phyloP scores from a whole-genome alignment of 1,284 basidiomycete species.

The Apiotrichum laibachii region DNA sequence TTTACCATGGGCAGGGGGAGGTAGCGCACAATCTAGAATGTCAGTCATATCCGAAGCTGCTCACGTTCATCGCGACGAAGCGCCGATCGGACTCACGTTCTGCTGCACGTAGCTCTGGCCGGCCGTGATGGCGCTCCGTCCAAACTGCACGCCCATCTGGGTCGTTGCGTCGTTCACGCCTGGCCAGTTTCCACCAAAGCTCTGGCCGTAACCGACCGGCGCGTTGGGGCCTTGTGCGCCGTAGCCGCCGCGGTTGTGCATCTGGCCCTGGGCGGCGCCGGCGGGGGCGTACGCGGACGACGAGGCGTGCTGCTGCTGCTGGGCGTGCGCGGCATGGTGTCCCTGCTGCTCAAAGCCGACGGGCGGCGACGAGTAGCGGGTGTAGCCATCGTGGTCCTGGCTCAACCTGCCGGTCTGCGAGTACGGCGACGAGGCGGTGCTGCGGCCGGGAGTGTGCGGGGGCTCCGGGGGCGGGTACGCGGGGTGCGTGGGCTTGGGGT shows the following conservation, averaged over 20 bases:
- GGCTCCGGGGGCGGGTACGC: conserved; percentile 81
- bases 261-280: not conserved
- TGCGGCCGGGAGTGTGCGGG: conserved; percentile 64
- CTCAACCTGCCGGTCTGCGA: conserved; percentile 53
- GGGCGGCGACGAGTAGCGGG: conserved; percentile 50
- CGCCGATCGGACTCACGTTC: conserved; percentile 62
- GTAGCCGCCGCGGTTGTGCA: conserved; percentile 8
- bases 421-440: conserved; percentile 45
- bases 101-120: conserved; percentile 95
- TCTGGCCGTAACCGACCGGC: conserved; percentile 16
- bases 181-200: conserved; percentile 29
- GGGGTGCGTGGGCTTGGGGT: conserved; percentile 85
- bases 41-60: conserved; percentile 4
- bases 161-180: conserved; percentile 85
- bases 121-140: conserved; percentile 83
- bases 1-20: conserved; percentile 77
- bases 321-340: conserved; percentile 11
- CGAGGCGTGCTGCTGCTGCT: conserved; percentile 1
- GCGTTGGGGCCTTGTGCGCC: conserved; percentile 14
- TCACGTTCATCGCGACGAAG: not conserved
- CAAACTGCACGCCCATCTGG: conserved; percentile 94
- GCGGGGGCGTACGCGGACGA: conserved; percentile 10
- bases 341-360: conserved; percentile 41
- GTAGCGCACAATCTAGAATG: conserved; percentile 65
- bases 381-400: conserved; percentile 41